Percentiles rank a stretch among this genome's conserved stretches.
phyloP scores from a whole-genome alignment of 345 rosid species.

The Balakata baccata region DNA sequence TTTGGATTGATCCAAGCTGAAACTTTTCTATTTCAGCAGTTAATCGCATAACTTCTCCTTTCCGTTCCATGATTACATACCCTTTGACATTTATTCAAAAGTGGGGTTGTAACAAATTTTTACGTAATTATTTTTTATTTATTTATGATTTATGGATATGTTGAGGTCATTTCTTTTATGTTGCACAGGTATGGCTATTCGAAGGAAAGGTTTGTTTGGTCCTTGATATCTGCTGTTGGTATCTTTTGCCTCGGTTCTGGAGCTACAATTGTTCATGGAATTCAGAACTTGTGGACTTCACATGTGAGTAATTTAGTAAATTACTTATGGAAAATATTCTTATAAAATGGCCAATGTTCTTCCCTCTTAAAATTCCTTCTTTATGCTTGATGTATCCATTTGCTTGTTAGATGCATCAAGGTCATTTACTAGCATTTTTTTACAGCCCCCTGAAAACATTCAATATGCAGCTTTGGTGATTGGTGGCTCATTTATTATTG shows the following conservation, averaged over 20 bases:
- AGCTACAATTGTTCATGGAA: conserved; percentile 90
- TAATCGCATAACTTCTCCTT: too few relatives aligned
- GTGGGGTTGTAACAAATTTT: not conserved
- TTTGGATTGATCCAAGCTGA: not conserved
- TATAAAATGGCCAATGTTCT: not conserved
- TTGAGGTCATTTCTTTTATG: not conserved
- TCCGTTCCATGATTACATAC: not conserved
- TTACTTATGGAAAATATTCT: not conserved
- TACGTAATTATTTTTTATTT: too few relatives aligned
- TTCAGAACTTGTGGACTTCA: conserved; percentile 84
- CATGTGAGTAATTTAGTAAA: conserved; percentile 40
- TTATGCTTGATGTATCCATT: not conserved
- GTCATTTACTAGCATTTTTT: conserved; percentile 22
- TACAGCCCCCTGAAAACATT: conserved; percentile 79
- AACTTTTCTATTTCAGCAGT: not conserved
- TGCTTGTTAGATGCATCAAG: conserved; percentile 7
- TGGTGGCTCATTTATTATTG: conserved; percentile 88
- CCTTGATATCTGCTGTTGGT: conserved; percentile 98
- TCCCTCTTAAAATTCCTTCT: conserved; percentile 9
- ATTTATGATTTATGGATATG: not conserved
- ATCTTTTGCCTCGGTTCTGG: conserved; percentile 99
- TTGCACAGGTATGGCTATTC: conserved; percentile 87
- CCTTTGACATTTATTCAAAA: not conserved
- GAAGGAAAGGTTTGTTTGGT: conserved; percentile 98
- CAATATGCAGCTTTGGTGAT: conserved; percentile 87